Conservation (phyloP, 768 basidiomycete species). For the Sistotremastrum niveocremeum region DNA sequence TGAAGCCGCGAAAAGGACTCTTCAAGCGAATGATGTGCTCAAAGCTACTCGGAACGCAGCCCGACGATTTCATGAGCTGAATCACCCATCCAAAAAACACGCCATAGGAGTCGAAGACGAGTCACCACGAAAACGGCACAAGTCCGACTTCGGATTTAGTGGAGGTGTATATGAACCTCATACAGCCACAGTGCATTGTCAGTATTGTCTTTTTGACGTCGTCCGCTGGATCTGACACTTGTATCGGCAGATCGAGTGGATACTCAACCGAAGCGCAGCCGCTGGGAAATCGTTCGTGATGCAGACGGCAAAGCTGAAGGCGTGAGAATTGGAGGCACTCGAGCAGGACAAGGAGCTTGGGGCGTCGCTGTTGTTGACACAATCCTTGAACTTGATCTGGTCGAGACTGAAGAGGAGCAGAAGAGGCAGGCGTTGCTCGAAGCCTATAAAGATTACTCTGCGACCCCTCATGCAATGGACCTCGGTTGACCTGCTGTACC, state of each 20-base stretch:
- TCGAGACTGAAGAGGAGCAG: slow-evolving; percentile 11
- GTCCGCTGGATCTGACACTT: slow-evolving; percentile 2
- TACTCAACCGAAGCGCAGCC: slow-evolving; percentile 58
- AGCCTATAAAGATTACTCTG: too few species aligned
- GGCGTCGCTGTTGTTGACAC: slow-evolving; percentile 66
- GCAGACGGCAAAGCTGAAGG: slow-evolving; percentile 23
- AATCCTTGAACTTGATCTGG: slow-evolving; percentile 22
- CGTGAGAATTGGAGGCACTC: slow-evolving; percentile 49
- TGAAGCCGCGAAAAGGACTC: slow-evolving; percentile 53
- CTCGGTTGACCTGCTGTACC: too few species aligned
- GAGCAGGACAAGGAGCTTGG: slow-evolving; percentile 71
- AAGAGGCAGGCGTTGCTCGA: neutral
- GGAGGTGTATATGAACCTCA: slow-evolving; percentile 78
- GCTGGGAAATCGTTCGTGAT: slow-evolving; percentile 47
- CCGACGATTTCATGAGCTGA: slow-evolving; percentile 6
- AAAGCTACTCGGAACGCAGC: neutral
- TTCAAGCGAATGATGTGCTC: slow-evolving; percentile 39
- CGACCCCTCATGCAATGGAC: too few species aligned
- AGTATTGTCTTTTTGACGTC: slow-evolving; percentile 14
- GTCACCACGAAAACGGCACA: slow-evolving; percentile 4
- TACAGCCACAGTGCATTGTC: slow-evolving; percentile 60
- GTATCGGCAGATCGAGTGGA: slow-evolving; percentile 47
- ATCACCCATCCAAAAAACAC: slow-evolving; percentile 10
- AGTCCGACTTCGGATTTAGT: slow-evolving; percentile 24
- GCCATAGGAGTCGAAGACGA: neutral